Base-by-base conservation (phyloP, 1,284 basidiomycete species). In the Amylostereum areolatum region DNA sequence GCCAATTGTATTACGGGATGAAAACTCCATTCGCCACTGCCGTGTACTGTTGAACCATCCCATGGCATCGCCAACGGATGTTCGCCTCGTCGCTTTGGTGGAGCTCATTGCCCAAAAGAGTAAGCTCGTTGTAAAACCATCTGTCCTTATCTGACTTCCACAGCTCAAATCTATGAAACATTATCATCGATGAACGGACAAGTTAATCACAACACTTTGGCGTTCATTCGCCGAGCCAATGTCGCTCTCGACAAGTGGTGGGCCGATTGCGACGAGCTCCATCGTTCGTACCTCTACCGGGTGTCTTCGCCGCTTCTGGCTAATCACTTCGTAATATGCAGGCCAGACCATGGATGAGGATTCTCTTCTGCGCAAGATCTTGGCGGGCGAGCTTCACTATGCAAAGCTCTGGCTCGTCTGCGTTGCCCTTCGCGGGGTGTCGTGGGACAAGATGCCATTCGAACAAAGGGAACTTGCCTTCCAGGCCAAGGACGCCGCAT, bases 321-420 rank as follows among this genome's bases (percentile, higher is more conserved):
- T 18, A 31, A 46, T 46, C 3, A 8, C 12, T 49, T 4, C 41
- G 55, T 32, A 51, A 18, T 50, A 6, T 46, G 24, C 55, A 89
- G 87, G 80, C 32, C 80, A 85, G 62, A 78, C 80, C 3, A 87
- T 92, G 77, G 87, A 89, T 51, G 89, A 92, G 57, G 86, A 92
- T 37, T 82, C 86, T 4, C 72, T 96, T 10, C 75, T 93, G 39
- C 83, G 91, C 47, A 92, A 91, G 65, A 83, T 95, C 41, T 79
- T 96, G 32, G 83, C 84, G 2, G 88, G 89, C 6, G 93, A 97
- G 61, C 72, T 95, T 51, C 85, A 93, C 59, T 92, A 94, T 62
- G 89, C 92, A 29, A 92, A 96, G 64, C 73, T 97, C 4, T 97
- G 93, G 92, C 81, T 95, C 32, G 87, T 93, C 30, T 96, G 93